A percentile compares a stretch with the other conserved stretches of the same genome.
These are phyloP conservation scores for Tulasnella calospora DNA, from an alignment of 768 basidiomycete genomes.

Conservation along the genomic window DNA sequence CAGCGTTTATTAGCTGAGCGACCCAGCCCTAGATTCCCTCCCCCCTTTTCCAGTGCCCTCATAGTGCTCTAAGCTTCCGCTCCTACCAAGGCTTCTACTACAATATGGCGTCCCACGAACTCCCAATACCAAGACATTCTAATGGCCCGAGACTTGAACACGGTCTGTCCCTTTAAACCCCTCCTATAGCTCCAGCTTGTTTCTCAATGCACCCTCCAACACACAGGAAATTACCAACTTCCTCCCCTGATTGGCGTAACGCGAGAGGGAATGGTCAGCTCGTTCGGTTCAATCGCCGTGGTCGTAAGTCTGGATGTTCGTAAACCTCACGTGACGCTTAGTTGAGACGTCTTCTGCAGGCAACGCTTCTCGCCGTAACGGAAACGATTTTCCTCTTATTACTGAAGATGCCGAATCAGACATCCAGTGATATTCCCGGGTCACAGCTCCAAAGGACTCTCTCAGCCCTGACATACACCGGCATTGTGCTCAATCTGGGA, in stretches of 20 bases:
- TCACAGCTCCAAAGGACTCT: not conserved
- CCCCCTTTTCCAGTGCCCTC: not conserved
- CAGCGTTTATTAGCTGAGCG: not conserved
- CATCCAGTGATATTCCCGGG: not conserved
- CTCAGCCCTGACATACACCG: not conserved
- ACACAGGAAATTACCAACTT: not conserved
- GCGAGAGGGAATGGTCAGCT: not conserved
- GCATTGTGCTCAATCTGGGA: not conserved
- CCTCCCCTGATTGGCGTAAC: not conserved
- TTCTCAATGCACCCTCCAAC: not conserved
- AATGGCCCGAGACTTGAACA: not conserved
- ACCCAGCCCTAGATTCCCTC: not conserved
- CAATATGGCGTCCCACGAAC: not conserved
- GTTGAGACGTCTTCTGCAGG: not conserved
- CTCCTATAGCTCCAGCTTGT: not conserved
- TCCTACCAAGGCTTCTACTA: not conserved
- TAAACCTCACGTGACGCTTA: not conserved
- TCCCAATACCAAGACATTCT: not conserved
- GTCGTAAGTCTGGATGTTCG: not conserved
- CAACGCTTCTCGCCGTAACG: not conserved
- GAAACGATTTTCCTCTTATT: not conserved
- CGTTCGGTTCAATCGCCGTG: not conserved
- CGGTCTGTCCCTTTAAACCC: not conserved
- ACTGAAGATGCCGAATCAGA: not conserved
- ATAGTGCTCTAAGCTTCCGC: not conserved